Evolutionary conservation across 805 yeast genomes (phyloP).

Genomic region (Cyberlindnera bimundalis): DNA sequence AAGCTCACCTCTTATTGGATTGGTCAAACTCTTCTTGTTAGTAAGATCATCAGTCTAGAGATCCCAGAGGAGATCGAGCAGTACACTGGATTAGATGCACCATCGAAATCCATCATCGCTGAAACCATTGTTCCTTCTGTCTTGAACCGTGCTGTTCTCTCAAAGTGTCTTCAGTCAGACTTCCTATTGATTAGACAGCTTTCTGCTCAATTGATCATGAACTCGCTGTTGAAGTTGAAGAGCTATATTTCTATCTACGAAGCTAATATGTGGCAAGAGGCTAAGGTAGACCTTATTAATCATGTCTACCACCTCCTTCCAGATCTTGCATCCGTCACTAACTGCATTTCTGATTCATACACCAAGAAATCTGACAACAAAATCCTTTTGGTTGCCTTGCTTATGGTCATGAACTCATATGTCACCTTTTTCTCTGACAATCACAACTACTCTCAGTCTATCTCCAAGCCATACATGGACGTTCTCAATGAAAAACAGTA

Average conservation of each 20-base stretch:
- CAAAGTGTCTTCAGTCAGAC: conserved; percentile 54
- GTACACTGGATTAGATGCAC: conserved; percentile 29
- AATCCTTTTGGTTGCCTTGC: conserved; percentile 44
- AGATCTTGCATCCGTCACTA: conserved; percentile 42
- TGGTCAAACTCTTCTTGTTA: conserved; percentile 61
- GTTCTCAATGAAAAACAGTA: conserved; percentile 33
- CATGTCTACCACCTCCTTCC: conserved; percentile 42
- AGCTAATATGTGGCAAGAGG: conserved; percentile 39
- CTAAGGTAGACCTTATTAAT: conserved; percentile 32
- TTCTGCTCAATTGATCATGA: conserved; percentile 55
- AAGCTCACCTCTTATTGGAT: conserved; percentile 79
- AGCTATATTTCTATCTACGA: conserved; percentile 36
- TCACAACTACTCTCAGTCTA: conserved; percentile 29
- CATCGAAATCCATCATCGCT: conserved; percentile 36
- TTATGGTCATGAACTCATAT: conserved; percentile 42
- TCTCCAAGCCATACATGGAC: conserved; percentile 35
- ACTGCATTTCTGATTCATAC: conserved; percentile 41
- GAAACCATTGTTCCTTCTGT: conserved; percentile 67
- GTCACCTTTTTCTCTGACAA: conserved; percentile 36
- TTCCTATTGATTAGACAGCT: conserved; percentile 56
- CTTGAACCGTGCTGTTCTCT: conserved; percentile 52
- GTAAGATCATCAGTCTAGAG: conserved; percentile 55
- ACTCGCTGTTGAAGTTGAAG: conserved; percentile 52
- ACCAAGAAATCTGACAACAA: conserved; percentile 37
- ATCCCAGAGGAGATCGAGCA: conserved; percentile 42